Conservation (phyloP, 768 basidiomycete genomes). For the Macrolepiota dolichaula region DNA sequence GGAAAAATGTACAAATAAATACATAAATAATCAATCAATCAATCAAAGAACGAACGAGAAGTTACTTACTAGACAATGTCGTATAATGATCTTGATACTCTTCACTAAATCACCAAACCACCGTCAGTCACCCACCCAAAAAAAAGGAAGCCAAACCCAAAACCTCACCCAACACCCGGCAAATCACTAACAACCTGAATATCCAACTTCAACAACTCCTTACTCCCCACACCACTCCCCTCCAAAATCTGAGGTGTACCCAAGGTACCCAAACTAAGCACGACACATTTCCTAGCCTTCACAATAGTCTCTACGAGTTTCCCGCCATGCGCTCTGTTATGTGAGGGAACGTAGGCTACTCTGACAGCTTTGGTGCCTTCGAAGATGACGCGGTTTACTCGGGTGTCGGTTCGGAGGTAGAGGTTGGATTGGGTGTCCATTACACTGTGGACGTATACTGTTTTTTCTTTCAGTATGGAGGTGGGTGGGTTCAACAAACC, state of each 20-base stretch:
- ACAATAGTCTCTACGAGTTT: constrained; percentile 60
- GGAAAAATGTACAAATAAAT: constrained; percentile 46
- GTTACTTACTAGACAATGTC: constrained; percentile 51
- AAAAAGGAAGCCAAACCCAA: not conserved
- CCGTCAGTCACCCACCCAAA: not conserved
- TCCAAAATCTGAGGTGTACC: constrained; percentile 74
- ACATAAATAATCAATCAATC: not conserved
- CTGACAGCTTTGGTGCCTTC: constrained; percentile 71
- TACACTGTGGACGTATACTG: constrained; percentile 68
- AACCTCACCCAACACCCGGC: constrained; percentile 67
- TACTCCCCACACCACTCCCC: constrained; percentile 65
- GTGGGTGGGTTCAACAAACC: constrained; percentile 40
- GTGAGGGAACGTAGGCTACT: constrained; percentile 63
- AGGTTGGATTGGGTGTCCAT: constrained; percentile 68
- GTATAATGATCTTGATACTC: constrained; percentile 77
- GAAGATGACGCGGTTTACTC: constrained; percentile 69
- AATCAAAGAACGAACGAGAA: not conserved
- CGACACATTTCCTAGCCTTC: constrained; percentile 63
- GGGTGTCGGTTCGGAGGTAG: constrained; percentile 61
- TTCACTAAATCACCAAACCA: constrained; percentile 38
- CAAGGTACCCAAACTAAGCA: constrained; percentile 62
- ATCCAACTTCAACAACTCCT: constrained; percentile 49
- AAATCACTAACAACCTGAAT: constrained; percentile 66
- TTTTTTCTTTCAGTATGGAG: not conserved
- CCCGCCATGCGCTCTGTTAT: constrained; percentile 52